Conservation (phyloP, 108 stramenopile genomes). For the Licmophora abbreviata region DNA sequence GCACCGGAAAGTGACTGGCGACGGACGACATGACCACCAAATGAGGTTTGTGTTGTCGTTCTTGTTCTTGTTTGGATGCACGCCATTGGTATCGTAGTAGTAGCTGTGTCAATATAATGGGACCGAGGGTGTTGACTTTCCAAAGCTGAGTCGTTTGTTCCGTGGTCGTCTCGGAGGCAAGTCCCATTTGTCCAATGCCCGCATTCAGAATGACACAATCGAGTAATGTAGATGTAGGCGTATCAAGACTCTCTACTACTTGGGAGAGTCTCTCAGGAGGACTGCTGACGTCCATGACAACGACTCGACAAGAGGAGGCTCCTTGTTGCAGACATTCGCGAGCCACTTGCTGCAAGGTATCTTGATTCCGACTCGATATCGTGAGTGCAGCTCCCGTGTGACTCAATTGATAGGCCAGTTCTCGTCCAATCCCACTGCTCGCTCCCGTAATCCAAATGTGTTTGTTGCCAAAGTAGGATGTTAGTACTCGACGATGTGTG, state of each 20-base stretch:
- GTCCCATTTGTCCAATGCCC: constrained; percentile 33
- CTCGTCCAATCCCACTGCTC: constrained; percentile 39
- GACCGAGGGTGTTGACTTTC: constrained; percentile 32
- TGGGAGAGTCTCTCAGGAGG: background rate
- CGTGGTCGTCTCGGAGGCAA: constrained; percentile 8
- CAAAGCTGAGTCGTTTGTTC: constrained; percentile 17
- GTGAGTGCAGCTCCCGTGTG: constrained; percentile 24
- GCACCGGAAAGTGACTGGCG: constrained; percentile 39
- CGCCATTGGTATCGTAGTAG: constrained; percentile 4
- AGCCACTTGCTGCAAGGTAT: constrained; percentile 23
- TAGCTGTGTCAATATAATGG: constrained; percentile 23
- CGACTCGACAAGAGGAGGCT: too few species aligned
- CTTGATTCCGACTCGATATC: constrained; percentile 21
- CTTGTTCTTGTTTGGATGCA: constrained; percentile 1
- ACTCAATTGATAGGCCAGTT: constrained; percentile 40
- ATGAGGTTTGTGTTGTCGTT: constrained; percentile 17
- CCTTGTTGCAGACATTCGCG: constrained; percentile 17
- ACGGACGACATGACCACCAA: constrained; percentile 49
- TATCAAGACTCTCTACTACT: background rate
- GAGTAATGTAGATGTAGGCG: constrained; percentile 2
- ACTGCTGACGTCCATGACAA: background rate
- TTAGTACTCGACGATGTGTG: background rate
- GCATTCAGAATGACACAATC: constrained; percentile 42
- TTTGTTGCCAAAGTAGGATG: constrained; percentile 33
- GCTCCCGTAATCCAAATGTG: constrained; percentile 40